phyloP scores from a whole-genome alignment of 352 stramenopile species.

The Pythium rhizo-oryzae region DNA sequence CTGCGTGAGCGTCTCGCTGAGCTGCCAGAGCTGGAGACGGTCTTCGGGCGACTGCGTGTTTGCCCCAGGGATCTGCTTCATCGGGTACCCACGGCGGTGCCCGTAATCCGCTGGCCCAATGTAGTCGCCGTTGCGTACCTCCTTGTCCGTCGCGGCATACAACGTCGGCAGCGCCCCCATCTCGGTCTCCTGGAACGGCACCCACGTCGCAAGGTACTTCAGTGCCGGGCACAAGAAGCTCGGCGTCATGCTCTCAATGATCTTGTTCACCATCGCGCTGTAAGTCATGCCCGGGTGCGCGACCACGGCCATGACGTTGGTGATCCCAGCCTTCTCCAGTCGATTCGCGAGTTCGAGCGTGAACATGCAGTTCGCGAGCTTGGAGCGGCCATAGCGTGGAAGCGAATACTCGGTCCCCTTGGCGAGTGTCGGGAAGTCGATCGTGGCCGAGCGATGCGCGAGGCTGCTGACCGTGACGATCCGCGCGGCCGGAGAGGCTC shows the following conservation, averaged over 20 bases:
- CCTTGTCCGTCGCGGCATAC: conserved; percentile 35
- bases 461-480: conserved; percentile 46
- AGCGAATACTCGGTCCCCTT: neutral
- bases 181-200: conserved; percentile 27
- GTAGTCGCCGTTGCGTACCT: conserved; percentile 31
- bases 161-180: conserved; percentile 44
- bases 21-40: conserved; percentile 7
- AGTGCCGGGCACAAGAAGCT: neutral
- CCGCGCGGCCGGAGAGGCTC: conserved; percentile 23
- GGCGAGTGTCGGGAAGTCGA: conserved; percentile 17
- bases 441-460: conserved; percentile 14
- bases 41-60: conserved; percentile 21
- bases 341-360: conserved; percentile 20
- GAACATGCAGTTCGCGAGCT: conserved; percentile 32
- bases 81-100: conserved; percentile 1
- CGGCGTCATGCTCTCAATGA: conserved; percentile 18
- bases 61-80: conserved; percentile 21
- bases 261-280: conserved; percentile 14
- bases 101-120: conserved; percentile 11
- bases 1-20: conserved; percentile 12
- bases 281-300: conserved; percentile 28
- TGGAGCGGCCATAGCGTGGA: conserved; percentile 16
- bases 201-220: conserved; percentile 6
- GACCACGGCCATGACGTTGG: conserved; percentile 19
- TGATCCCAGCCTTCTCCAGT: conserved; percentile 9